Base-by-base conservation (phyloP, 1,284 basidiomycete species). In the Sphaerobolus stellatus region DNA sequence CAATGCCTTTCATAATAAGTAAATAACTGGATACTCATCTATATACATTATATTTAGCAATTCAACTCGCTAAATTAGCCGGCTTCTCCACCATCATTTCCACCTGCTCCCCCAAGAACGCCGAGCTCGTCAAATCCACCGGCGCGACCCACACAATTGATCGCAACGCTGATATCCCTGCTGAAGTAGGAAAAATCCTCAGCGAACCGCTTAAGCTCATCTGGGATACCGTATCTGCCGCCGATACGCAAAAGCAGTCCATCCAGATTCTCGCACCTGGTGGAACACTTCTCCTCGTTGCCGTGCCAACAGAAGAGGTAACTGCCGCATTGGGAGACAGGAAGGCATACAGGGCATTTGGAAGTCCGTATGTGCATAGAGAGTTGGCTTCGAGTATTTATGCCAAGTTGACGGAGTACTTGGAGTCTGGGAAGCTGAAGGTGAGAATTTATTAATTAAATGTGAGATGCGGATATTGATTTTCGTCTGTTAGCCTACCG, bases 341-440 rank as follows among this genome's bases (percentile, higher is more conserved):
- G n/a, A n/a, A n/a, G n/a, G n/a, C n/a, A n/a, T n/a, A n/a, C n/a
- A n/a, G n/a, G n/a, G 6, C 25, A 7, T 41, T 7, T 18, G 40
- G 7, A 9, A 41, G 18, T 41, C 9, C 25, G 40, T 41, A 41
- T n/a, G 40, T 41, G 18, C 40, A n/a, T n/a, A n/a, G 40, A 7
- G 40, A 54, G 27, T 52, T 74, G 41, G 64, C 66, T 18, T 34
- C 52, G 11, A 59, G 36, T 16, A 29, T 64, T 29, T 72, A 69
- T 63, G 57, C 36, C 24, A 48, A 60, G 18, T 50, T 78, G 38
- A 61, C 56, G 2, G 61, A 65, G 38, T 67, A 69, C 60, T 41
- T 77, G 41, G 62, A 70, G 49, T 59, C 71, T 14, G 73, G 72
- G 8, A 18, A 53, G 11, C 68, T 77, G 53, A 68, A 69, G 63